A percentile compares a stretch with the other conserved stretches of the same genome.
phyloP scores from a whole-genome alignment of 345 rosid species.

The Passiflora organensis region DNA sequence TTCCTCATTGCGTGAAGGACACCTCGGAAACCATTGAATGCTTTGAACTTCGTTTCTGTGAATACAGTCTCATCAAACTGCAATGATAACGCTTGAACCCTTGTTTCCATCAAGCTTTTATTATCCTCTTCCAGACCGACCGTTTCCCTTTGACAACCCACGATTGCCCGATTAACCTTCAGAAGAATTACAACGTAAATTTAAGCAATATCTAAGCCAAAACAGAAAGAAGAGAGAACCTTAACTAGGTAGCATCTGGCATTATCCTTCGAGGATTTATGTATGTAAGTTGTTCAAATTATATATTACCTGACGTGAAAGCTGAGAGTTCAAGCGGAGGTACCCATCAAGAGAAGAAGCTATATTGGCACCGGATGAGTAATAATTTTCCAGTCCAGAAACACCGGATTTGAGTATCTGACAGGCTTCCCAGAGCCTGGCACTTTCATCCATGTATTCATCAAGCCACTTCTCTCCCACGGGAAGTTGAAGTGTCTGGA shows the following conservation, averaged over 20 bases:
- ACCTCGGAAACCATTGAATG: slow-evolving; percentile 72
- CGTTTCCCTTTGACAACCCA: slow-evolving; percentile 41
- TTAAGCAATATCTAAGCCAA: not conserved
- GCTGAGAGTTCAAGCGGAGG: slow-evolving; percentile 22
- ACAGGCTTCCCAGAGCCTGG: slow-evolving; percentile 62
- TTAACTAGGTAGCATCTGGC: too few relatives aligned
- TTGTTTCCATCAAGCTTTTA: slow-evolving; percentile 32
- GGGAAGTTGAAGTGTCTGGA: slow-evolving; percentile 55
- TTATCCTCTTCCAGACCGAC: slow-evolving; percentile 41
- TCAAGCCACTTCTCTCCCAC: slow-evolving; percentile 64
- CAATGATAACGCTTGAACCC: slow-evolving; percentile 11
- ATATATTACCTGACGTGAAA: slow-evolving; percentile 50
- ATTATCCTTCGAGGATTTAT: too few relatives aligned
- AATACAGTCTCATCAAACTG: not conserved
- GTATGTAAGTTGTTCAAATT: too few relatives aligned
- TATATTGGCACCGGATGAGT: slow-evolving; percentile 29
- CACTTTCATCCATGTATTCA: slow-evolving; percentile 73
- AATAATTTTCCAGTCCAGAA: slow-evolving; percentile 39
- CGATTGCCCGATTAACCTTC: slow-evolving; percentile 39
- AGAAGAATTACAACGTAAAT: not conserved
- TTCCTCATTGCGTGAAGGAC: slow-evolving; percentile 72
- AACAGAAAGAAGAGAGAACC: too few relatives aligned
- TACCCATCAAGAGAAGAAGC: slow-evolving; percentile 36
- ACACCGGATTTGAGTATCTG: slow-evolving; percentile 41
- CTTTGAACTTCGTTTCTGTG: slow-evolving; percentile 33